Percentiles rank a stretch among this genome's conserved stretches.
Evolutionary conservation across 176 grass and related monocot genomes (phyloP).

Genomic region (Poa pratensis): DNA sequence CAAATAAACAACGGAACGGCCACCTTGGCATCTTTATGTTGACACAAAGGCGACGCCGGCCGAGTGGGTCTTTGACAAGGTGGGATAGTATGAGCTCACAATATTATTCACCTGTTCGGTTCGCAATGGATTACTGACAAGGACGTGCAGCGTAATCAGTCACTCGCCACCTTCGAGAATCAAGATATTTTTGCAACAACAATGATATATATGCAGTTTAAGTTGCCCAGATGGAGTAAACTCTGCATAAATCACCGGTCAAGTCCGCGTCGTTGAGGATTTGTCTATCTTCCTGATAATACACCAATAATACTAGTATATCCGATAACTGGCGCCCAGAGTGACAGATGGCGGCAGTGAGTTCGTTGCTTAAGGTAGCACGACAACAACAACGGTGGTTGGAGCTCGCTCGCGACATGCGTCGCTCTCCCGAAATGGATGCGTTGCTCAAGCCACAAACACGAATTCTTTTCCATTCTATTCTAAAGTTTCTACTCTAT

Average conservation of each 20-base stretch:
- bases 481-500: not conserved
- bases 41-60: slow-evolving; percentile 31
- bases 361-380: not conserved
- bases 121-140: slow-evolving; percentile 21
- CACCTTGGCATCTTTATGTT: slow-evolving; percentile 42
- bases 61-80: not conserved
- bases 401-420: slow-evolving; percentile 1
- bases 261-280: not conserved
- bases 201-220: not conserved
- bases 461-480: not conserved
- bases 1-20: slow-evolving; percentile 61
- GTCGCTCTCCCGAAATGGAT: slow-evolving; percentile 39
- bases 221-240: not conserved
- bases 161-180: not conserved
- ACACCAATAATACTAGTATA: not conserved
- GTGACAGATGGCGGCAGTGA: slow-evolving; percentile 31
- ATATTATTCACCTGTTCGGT: slow-evolving; percentile 28
- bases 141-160: not conserved
- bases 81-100: slow-evolving; percentile 44
- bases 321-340: not conserved
- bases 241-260: not conserved
- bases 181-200: not conserved
- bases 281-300: not conserved
- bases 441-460: not conserved
- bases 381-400: slow-evolving; percentile 25